Percentiles rank a stretch among this genome's conserved stretches.
phyloP scores from a whole-genome alignment of 1,139 yeast species.

The Geotrichum phurueaensis region DNA sequence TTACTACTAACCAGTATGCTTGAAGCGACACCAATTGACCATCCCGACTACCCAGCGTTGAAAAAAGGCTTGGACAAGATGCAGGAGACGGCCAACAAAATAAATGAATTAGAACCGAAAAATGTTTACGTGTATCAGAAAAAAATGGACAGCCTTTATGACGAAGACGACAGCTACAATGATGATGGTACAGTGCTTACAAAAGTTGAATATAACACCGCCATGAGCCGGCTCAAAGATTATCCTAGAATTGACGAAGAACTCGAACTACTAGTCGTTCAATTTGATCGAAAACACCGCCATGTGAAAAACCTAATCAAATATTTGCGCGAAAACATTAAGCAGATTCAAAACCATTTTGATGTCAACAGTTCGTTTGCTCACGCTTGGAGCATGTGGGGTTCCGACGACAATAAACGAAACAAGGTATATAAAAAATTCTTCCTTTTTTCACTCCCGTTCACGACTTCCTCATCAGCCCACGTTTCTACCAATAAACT shows the following conservation, averaged over 20 bases:
- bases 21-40: conserved; percentile 28
- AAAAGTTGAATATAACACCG: conserved; percentile 8
- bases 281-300: conserved; percentile 20
- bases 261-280: conserved; percentile 21
- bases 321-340: conserved; percentile 21
- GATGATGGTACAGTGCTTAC: background rate
- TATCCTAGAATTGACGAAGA: conserved; percentile 23
- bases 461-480: conserved; percentile 23
- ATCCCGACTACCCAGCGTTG: conserved; percentile 31
- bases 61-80: conserved; percentile 28
- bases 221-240: conserved; percentile 18
- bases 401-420: conserved; percentile 6
- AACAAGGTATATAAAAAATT: conserved; percentile 14
- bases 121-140: background rate
- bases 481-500: conserved; percentile 24
- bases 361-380: conserved; percentile 24
- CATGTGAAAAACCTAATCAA: conserved; percentile 21
- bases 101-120: conserved; percentile 22
- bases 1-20: conserved; percentile 32
- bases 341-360: conserved; percentile 24
- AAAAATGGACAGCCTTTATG: background rate
- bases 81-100: conserved; percentile 29
- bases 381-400: conserved; percentile 24
- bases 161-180: background rate
- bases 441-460: conserved; percentile 25